phyloP scores from a whole-genome alignment of 352 stramenopile species.

The Phytophthora litchii region DNA sequence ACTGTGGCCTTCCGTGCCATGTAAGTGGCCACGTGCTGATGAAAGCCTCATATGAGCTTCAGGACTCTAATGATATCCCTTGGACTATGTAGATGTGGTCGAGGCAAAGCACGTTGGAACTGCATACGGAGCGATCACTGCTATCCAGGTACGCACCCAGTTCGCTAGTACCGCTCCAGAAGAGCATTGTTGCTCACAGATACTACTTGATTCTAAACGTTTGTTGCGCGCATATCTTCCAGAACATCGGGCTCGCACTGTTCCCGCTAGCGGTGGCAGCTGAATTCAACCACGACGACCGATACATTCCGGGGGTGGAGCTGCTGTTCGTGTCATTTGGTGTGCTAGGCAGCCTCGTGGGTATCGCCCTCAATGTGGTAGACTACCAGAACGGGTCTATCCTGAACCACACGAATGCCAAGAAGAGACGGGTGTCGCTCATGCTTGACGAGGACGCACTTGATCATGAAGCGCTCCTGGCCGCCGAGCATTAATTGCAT shows the following conservation, averaged over 20 bases:
- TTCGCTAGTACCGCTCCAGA: background rate
- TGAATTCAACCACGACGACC: conserved; percentile 71
- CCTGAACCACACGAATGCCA: conserved; percentile 63
- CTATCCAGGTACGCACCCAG: conserved; percentile 76
- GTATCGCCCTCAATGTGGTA: conserved; percentile 72
- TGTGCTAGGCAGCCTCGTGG: conserved; percentile 72
- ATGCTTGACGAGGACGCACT: conserved; percentile 65
- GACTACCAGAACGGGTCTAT: conserved; percentile 83
- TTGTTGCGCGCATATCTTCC: conserved; percentile 14
- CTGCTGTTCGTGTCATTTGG: conserved; percentile 84
- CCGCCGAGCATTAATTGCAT: conserved; percentile 55
- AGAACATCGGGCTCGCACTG: conserved; percentile 85
- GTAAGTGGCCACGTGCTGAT: conserved; percentile 20
- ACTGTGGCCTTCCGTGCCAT: conserved; percentile 92
- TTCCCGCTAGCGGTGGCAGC: conserved; percentile 80
- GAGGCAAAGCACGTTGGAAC: conserved; percentile 88
- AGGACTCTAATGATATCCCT: conserved; percentile 4
- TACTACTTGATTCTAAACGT: conserved; percentile 15
- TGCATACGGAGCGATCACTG: conserved; percentile 93
- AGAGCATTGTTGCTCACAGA: background rate
- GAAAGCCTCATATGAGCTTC: background rate
- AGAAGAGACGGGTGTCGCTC: conserved; percentile 42
- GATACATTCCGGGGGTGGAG: conserved; percentile 84
- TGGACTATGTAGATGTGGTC: conserved; percentile 71
- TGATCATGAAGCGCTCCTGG: conserved; percentile 62